These are phyloP conservation scores for Alternaria sp. DNA, from an alignment of 2,329 filamentous ascomycete genomes.

Conservation along the genomic window DNA sequence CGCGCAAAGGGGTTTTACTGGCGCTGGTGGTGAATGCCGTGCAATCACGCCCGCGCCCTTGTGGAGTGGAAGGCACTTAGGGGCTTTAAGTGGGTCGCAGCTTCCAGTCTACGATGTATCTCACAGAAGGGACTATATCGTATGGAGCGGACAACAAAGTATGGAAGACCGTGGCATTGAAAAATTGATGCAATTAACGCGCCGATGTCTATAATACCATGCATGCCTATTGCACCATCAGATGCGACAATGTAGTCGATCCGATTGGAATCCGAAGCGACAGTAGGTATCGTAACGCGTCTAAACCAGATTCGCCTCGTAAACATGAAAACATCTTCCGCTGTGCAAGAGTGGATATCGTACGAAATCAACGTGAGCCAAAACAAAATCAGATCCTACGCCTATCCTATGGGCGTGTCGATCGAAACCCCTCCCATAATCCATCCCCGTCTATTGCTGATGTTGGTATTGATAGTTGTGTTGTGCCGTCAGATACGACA, in stretches of 20 bases:
- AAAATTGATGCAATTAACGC: not conserved
- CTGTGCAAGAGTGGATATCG: slow-evolving; percentile 14
- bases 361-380: not conserved
- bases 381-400: not conserved
- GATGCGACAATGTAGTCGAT: slow-evolving; percentile 3
- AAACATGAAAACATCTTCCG: slow-evolving; percentile 2
- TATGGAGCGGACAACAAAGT: not conserved
- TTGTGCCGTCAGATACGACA: slow-evolving; percentile 40
- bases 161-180: not conserved
- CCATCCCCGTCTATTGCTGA: slow-evolving; percentile 18
- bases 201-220: slow-evolving; percentile 1
- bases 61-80: not conserved
- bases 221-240: not conserved
- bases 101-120: not conserved
- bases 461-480: slow-evolving; percentile 42
- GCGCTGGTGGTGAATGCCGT: not conserved
- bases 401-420: not conserved
- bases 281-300: not conserved
- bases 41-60: not conserved
- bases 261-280: not conserved
- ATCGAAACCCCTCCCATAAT: not conserved
- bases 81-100: not conserved
- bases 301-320: slow-evolving; percentile 1
- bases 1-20: not conserved
- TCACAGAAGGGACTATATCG: not conserved